Percentiles rank a stretch among this genome's conserved stretches.
Evolutionary conservation across 192 early-diverging fungal genomes (phyloP).

Genomic region (Coemansia biformis): DNA sequence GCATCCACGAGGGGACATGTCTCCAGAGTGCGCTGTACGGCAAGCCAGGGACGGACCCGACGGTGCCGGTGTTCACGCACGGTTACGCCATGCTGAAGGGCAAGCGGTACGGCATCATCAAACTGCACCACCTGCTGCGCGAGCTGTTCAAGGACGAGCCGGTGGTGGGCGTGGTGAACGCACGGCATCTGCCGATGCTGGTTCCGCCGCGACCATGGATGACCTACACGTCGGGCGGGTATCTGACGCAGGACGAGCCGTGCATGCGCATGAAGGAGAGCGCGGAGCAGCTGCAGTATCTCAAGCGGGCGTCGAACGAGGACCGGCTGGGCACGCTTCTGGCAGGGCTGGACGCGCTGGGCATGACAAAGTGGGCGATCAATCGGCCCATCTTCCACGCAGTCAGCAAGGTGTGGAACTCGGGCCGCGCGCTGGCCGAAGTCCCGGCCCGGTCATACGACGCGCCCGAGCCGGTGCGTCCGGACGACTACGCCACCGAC

Average conservation of each 20-base stretch:
- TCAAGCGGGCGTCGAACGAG: slow-evolving; percentile 72
- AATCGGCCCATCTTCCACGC: slow-evolving; percentile 79
- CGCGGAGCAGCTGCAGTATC: slow-evolving; percentile 69
- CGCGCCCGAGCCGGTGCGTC: slow-evolving; percentile 55
- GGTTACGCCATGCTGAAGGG: slow-evolving; percentile 56
- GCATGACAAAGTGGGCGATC: slow-evolving; percentile 79
- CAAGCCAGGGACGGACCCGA: slow-evolving; percentile 30
- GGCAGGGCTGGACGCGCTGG: slow-evolving; percentile 80
- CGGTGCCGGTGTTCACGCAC: slow-evolving; percentile 79
- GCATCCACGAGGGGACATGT: slow-evolving; percentile 48
- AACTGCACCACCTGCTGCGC: slow-evolving; percentile 59
- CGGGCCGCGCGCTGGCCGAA: slow-evolving; percentile 63
- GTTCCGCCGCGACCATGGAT: slow-evolving; percentile 90
- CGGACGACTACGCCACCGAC: slow-evolving; percentile 60
- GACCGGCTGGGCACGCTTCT: slow-evolving; percentile 63
- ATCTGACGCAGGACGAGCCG: slow-evolving; percentile 62
- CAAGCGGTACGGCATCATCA: slow-evolving; percentile 70
- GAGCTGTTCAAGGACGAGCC: slow-evolving; percentile 62
- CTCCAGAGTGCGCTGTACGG: no score
- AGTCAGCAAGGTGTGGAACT: slow-evolving; percentile 84
- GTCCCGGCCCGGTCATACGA: slow-evolving; percentile 58
- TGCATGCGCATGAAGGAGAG: slow-evolving; percentile 74
- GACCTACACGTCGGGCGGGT: slow-evolving; percentile 77
- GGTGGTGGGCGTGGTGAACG: slow-evolving; percentile 56
- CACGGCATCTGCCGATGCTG: slow-evolving; percentile 88